Evolutionary conservation across 306 rosid species (phyloP).

Genomic region (Citrullus amarus): DNA sequence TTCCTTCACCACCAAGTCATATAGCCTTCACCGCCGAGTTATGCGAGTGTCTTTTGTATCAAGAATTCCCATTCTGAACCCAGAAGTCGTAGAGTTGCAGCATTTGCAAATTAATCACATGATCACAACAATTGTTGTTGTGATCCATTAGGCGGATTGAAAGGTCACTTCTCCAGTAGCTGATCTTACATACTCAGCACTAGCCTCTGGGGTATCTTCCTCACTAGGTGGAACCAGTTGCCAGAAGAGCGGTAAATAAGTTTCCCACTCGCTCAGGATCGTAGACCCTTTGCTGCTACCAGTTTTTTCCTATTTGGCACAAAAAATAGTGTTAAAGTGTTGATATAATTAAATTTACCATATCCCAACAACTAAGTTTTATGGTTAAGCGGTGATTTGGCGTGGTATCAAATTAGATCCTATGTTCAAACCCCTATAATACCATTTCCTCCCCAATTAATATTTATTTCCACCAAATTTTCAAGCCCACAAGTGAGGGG

Average conservation of each 20-base stretch:
- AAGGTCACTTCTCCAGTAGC: slow-evolving; percentile 49
- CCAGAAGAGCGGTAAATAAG: slow-evolving; percentile 75
- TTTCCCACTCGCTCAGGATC: slow-evolving; percentile 84
- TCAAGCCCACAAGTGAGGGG: too few relatives aligned
- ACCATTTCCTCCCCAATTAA: too few relatives aligned
- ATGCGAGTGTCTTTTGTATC: background rate
- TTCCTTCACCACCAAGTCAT: background rate
- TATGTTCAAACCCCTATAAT: too few relatives aligned
- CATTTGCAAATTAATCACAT: background rate
- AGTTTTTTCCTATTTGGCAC: slow-evolving; percentile 67
- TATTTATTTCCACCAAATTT: too few relatives aligned
- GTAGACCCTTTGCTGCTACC: slow-evolving; percentile 71
- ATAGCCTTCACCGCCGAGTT: background rate
- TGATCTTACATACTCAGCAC: slow-evolving; percentile 48
- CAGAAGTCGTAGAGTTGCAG: background rate
- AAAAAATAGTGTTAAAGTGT: background rate
- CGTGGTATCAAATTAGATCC: too few relatives aligned
- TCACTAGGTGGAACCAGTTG: slow-evolving; percentile 98
- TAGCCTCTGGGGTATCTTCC: slow-evolving; percentile 97
- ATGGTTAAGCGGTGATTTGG: too few relatives aligned
- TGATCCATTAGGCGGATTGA: slow-evolving; percentile 58
- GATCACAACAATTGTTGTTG: background rate
- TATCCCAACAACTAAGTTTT: too few relatives aligned
- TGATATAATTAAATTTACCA: too few relatives aligned
- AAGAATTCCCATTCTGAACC: background rate